phyloP scores from a whole-genome alignment of 148 eudicot genomes.

The Silene conica region DNA sequence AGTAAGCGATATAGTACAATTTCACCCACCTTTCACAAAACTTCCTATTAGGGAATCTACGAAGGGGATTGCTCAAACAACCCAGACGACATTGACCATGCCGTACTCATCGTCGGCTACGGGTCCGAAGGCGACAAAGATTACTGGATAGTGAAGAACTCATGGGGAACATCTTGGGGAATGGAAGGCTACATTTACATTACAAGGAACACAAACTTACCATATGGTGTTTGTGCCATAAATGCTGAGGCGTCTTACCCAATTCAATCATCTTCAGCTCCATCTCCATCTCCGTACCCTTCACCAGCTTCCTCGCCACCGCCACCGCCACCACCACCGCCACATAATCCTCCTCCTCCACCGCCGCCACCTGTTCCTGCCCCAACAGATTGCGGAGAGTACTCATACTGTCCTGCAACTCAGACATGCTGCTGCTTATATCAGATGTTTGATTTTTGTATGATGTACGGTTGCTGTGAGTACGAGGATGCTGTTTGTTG shows the following conservation, averaged over 20 bases:
- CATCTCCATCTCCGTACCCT: background rate
- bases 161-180: constrained; percentile 77
- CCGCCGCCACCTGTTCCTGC: constrained; percentile 21
- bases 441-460: constrained; percentile 39
- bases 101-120: constrained; percentile 55
- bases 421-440: constrained; percentile 62
- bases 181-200: constrained; percentile 53
- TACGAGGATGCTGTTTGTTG: constrained; percentile 66
- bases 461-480: constrained; percentile 57
- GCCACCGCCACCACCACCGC: background rate
- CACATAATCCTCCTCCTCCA: background rate
- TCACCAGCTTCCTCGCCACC: background rate
- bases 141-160: constrained; percentile 79
- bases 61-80: constrained; percentile 58
- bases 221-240: constrained; percentile 57
- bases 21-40: too few relatives aligned
- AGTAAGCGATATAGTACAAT: too few relatives aligned
- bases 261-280: constrained; percentile 20
- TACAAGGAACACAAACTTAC: constrained; percentile 31
- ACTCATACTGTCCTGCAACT: constrained; percentile 44
- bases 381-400: constrained; percentile 52
- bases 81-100: constrained; percentile 58
- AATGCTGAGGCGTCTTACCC: constrained; percentile 74
- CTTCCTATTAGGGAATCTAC: constrained; percentile 50
- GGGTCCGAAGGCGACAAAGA: constrained; percentile 43